These are phyloP conservation scores for Croton laevigatus DNA, from an alignment of 441 rosid genomes.

Conservation along the genomic window DNA sequence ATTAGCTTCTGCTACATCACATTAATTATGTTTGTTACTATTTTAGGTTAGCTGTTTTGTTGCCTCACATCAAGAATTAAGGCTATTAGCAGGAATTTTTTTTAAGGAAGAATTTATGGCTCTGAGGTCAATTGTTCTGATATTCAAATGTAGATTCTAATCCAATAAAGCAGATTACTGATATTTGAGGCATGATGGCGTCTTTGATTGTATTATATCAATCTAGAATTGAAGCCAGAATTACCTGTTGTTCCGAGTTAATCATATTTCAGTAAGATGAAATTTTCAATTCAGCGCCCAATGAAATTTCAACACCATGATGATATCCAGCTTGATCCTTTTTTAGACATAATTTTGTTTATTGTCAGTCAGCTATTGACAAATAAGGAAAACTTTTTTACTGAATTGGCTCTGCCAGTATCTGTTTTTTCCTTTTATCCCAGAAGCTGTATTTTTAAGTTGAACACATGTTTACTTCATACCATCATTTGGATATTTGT, in stretches of 20 bases:
- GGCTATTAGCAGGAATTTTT: background rate
- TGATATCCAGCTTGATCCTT: background rate
- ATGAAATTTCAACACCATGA: background rate
- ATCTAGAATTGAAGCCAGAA: background rate
- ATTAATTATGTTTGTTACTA: background rate
- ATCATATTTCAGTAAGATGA: background rate
- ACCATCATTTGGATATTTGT: background rate
- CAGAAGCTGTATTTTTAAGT: too few relatives aligned
- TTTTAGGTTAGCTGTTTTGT: background rate
- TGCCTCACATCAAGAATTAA: background rate
- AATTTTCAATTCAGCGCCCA: background rate
- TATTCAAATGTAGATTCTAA: background rate
- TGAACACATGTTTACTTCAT: too few relatives aligned
- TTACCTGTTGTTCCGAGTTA: background rate
- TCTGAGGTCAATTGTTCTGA: too few relatives aligned
- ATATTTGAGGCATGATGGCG: background rate
- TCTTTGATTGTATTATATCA: background rate
- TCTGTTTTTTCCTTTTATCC: too few relatives aligned
- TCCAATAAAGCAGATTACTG: background rate
- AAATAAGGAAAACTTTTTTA: background rate
- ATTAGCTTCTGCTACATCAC: background rate
- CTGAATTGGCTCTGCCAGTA: too few relatives aligned
- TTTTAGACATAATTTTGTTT: background rate
- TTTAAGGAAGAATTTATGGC: background rate
- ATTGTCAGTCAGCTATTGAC: background rate